Percentiles rank a stretch among this genome's conserved stretches.
phyloP scores from a whole-genome alignment of 1,284 basidiomycete species.

The Trichosporon ovoides region DNA sequence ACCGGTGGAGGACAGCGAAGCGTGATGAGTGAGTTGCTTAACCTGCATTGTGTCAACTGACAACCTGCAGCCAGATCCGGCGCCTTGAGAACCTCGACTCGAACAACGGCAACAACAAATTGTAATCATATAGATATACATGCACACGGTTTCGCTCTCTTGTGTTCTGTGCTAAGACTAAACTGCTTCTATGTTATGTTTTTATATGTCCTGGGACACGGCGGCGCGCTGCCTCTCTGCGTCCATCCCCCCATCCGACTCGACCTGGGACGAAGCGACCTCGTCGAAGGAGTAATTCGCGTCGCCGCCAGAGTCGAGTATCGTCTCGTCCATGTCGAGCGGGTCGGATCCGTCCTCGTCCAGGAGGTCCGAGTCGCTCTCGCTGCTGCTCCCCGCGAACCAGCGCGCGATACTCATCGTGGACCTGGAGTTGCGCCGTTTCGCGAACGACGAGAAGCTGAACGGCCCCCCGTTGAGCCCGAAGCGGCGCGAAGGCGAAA shows the following conservation, averaged over 20 bases:
- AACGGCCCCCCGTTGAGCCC: background rate
- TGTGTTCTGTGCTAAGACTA: no score
- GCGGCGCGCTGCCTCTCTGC: background rate
- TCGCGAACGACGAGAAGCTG: constrained; percentile 24
- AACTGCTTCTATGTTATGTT: no score
- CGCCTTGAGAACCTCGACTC: constrained; percentile 44
- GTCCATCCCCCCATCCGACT: background rate
- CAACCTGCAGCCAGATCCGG: constrained; percentile 44
- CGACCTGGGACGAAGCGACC: background rate
- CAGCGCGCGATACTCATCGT: constrained; percentile 34
- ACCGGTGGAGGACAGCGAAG: constrained; percentile 86
- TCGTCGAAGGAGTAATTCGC: background rate
- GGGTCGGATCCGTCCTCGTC: constrained; percentile 13
- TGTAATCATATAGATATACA: constrained; percentile 23
- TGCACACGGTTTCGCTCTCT: no score
- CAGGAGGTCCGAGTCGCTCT: constrained; percentile 3
- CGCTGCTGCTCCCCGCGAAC: constrained; percentile 26
- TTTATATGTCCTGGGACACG: constrained; percentile 2
- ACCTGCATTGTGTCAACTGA: background rate
- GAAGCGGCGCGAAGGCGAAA: constrained; percentile 1
- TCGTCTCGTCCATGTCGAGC: constrained; percentile 6
- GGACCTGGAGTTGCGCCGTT: constrained; percentile 24
- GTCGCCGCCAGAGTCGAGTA: background rate
- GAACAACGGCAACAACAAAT: constrained; percentile 29
- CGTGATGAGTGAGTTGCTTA: constrained; percentile 64